These are phyloP conservation scores for Ogataea pilisensis DNA, from an alignment of 805 yeast species.

Conservation along the genomic window DNA sequence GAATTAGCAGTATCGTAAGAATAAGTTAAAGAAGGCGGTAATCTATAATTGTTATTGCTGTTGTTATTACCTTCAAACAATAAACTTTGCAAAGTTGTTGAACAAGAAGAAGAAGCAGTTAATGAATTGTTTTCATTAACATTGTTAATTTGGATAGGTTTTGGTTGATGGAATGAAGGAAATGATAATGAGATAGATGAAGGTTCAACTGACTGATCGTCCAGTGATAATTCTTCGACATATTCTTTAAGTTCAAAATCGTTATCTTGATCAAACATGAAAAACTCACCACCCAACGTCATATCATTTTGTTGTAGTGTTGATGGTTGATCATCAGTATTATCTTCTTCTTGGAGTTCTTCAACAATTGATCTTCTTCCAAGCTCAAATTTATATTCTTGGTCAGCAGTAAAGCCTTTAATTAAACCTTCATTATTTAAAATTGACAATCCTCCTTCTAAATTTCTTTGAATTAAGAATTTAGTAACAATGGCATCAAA, in stretches of 20 bases:
- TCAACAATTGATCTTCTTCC: background rate
- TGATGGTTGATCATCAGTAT: background rate
- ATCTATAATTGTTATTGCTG: too few relatives aligned
- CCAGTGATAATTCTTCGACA: constrained; percentile 15
- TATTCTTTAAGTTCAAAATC: constrained; percentile 20
- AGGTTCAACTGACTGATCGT: background rate
- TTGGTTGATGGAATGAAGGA: background rate
- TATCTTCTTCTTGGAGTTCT: background rate
- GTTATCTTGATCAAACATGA: constrained; percentile 34
- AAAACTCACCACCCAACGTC: constrained; percentile 27
- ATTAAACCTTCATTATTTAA: constrained; percentile 25
- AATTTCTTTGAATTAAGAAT: constrained; percentile 38
- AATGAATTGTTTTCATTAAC: background rate
- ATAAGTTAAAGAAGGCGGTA: constrained; percentile 15
- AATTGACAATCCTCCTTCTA: constrained; percentile 30
- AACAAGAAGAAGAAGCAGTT: background rate
- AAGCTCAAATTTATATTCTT: constrained; percentile 32
- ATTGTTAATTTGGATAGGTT: constrained; percentile 10
- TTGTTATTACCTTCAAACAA: constrained; percentile 11
- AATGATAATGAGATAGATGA: background rate
- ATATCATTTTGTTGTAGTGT: background rate
- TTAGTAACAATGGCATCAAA: constrained; percentile 38
- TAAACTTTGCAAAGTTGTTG: constrained; percentile 3
- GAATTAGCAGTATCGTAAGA: constrained; percentile 15
- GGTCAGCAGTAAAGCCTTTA: constrained; percentile 44